phyloP scores from a whole-genome alignment of 1,284 basidiomycete genomes.

The Irpex sp. region DNA sequence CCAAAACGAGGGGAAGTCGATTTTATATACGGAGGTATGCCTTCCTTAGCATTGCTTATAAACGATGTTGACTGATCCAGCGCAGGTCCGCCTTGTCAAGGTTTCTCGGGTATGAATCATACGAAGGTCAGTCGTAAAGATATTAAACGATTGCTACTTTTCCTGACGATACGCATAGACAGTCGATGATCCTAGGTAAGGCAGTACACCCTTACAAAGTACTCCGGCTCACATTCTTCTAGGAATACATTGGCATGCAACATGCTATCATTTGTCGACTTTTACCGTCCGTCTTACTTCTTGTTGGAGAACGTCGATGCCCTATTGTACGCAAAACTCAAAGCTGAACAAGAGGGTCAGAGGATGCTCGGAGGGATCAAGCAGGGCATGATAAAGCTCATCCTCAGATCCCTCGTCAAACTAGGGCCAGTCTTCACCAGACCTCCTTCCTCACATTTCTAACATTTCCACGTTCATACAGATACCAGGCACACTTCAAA shows the following conservation, averaged over 20 bases:
- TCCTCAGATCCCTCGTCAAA: slow-evolving; percentile 50
- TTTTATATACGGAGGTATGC: slow-evolving; percentile 65
- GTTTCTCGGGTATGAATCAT: slow-evolving; percentile 61
- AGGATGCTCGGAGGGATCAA: slow-evolving; percentile 36
- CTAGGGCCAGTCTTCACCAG: slow-evolving; percentile 46
- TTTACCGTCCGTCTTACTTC: slow-evolving; percentile 59
- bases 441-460: neutral
- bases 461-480: slow-evolving; percentile 20
- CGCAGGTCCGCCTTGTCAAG: slow-evolving; percentile 68
- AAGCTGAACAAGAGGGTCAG: slow-evolving; percentile 23
- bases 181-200: slow-evolving; percentile 55
- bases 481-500: slow-evolving; percentile 64
- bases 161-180: slow-evolving; percentile 32
- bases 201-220: neutral
- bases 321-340: slow-evolving; percentile 43
- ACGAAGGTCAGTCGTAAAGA: slow-evolving; percentile 37
- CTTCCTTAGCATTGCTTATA: neutral
- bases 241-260: slow-evolving; percentile 63
- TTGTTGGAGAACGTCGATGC: slow-evolving; percentile 70
- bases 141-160: neutral
- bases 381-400: slow-evolving; percentile 62
- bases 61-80: neutral
- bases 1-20: slow-evolving; percentile 60
- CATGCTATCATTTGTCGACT: slow-evolving; percentile 73
- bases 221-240: neutral